Conservation (phyloP, 2,329 filamentous ascomycete genomes). For the Botryotinia globosa region DNA sequence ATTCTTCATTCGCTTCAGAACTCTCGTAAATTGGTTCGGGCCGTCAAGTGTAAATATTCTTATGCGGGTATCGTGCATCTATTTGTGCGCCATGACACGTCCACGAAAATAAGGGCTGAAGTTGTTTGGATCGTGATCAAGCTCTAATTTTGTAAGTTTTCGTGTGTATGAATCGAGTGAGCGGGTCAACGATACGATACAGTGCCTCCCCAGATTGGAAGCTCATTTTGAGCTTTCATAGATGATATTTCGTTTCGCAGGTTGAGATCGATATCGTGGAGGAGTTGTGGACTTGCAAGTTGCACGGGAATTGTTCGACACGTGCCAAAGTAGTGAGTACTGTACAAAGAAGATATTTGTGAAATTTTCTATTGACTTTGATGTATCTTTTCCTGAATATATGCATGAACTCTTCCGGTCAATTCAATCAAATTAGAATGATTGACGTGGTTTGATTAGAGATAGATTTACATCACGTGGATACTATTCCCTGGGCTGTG, state of each 20-base stretch:
- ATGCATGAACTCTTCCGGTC: no score
- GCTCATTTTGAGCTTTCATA: background rate
- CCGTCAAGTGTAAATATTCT: background rate
- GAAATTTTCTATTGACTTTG: no score
- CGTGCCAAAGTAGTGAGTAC: no score
- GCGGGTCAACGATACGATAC: background rate
- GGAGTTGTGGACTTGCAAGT: no score
- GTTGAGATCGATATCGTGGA: no score
- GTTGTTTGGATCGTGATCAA: conserved; percentile 12
- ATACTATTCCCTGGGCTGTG: background rate
- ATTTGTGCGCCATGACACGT: background rate
- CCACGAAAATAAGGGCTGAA: background rate
- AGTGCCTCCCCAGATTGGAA: background rate
- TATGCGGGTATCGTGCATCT: background rate
- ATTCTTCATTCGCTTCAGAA: background rate
- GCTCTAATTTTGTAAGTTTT: background rate
- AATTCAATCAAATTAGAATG: no score
- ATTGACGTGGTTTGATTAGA: no score
- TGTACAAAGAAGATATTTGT: no score
- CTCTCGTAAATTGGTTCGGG: background rate
- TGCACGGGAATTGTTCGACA: no score
- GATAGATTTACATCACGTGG: background rate
- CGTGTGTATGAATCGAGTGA: background rate
- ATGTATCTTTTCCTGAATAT: no score
- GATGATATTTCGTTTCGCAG: background rate